Base-by-base conservation (phyloP, 2,329 filamentous ascomycete species). In the Aureobasidium lini region DNA sequence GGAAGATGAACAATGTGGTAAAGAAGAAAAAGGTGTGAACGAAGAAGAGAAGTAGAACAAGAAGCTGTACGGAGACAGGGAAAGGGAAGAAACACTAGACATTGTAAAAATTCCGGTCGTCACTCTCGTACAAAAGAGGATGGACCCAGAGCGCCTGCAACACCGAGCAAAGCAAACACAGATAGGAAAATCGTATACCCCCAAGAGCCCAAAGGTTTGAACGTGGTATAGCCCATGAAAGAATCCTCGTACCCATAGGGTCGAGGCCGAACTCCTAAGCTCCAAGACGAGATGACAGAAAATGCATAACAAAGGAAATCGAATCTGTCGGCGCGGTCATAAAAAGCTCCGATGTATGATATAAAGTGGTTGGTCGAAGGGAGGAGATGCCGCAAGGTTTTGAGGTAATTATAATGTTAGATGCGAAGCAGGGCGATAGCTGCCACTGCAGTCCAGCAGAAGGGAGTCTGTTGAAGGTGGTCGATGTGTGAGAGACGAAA, bases 141-240 rank as follows among this genome's bases (percentile, higher is more conserved):
- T 34, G 18, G 50, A 54, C 36, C 13, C 16, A 18, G 29, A 44
- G 37, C 52, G 29, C 52, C 52, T 44, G 40, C 29, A 56, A 56
- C 52, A 46, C 52, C 52, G 13, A 56, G 52, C 39, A 56, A 56
- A 46, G 39, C 39, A 56, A 36, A 37, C 8, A 56, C 13, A 3
- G 6, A 44, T 34, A 44, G 40, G 37, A 56, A 53, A 37, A n/a
- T 56, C 52, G 23, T 56, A 56, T 40, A 48, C 43, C 42, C 39
- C 54, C 29, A 46, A 46, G 7, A 57, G 40, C 52, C 52, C 40
- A 18, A 32, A 57, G 40, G 42, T 47, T 48, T 40, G 43, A 57
- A 57, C 54, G 54, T 59, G 57, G 57, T 59, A 59, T 59, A 59
- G 39, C 57, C 56, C 56, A 52, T 43, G 28, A 44, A 53, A 49